phyloP scores from a whole-genome alignment of 352 stramenopile genomes.

The Phytophthora capsici region DNA sequence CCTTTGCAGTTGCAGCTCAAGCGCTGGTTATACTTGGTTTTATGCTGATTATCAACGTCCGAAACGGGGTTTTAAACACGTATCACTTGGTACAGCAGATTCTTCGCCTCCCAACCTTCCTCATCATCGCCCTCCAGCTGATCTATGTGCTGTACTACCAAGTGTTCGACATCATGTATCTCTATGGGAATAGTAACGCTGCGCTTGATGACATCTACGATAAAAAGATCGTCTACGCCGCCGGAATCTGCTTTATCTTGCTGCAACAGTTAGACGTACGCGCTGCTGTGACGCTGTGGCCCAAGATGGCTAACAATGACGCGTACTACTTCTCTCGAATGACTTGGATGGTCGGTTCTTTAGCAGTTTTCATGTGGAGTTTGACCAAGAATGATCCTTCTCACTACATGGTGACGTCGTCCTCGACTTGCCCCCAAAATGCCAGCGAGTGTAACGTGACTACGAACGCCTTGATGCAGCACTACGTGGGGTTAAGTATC shows the following conservation, averaged over 20 bases:
- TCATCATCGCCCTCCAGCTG: constrained; percentile 44
- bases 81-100: constrained; percentile 46
- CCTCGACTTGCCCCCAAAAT: constrained; percentile 21
- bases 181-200: constrained; percentile 24
- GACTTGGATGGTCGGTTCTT: constrained; percentile 41
- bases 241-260: constrained; percentile 42
- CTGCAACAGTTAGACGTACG: constrained; percentile 47
- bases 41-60: constrained; percentile 32
- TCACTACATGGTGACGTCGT: constrained; percentile 35
- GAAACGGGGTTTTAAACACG: constrained; percentile 33
- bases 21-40: constrained; percentile 39
- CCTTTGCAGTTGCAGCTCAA: constrained; percentile 44
- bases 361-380: constrained; percentile 38
- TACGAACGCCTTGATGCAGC: constrained; percentile 30
- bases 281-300: constrained; percentile 41
- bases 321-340: constrained; percentile 42
- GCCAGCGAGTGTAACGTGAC: constrained; percentile 39
- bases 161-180: constrained; percentile 46
- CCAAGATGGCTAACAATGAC: constrained; percentile 53
- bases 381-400: constrained; percentile 17
- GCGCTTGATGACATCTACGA: constrained; percentile 18
- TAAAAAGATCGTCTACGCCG: constrained; percentile 47
- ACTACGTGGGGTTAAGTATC: constrained; percentile 35
- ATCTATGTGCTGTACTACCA: constrained; percentile 54
- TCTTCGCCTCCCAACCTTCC: constrained; percentile 42